These are phyloP conservation scores for Tolypocladium endophyticum DNA, from an alignment of 2,329 filamentous ascomycete species.

Conservation along the genomic window DNA sequence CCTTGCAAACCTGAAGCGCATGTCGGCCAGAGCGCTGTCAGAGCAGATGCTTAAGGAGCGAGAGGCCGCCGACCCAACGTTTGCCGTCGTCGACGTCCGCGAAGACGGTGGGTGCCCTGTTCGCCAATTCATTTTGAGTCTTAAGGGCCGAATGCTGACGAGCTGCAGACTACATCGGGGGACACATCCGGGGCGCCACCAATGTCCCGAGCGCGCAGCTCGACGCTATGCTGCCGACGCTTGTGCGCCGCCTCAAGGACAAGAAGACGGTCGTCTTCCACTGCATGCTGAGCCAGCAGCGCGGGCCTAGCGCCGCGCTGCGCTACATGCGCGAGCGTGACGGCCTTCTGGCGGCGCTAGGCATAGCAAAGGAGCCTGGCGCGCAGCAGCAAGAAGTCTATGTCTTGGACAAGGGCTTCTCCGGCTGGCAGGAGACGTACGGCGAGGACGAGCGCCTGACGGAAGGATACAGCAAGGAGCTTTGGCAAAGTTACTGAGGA, in stretches of 20 bases:
- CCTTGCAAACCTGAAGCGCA: conserved; percentile 53
- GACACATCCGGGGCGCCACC: conserved; percentile 69
- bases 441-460: conserved; percentile 73
- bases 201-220: conserved; percentile 67
- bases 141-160: not conserved
- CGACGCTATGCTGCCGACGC: conserved; percentile 67
- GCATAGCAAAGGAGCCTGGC: conserved; percentile 14
- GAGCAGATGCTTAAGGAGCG: conserved; percentile 46
- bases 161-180: conserved; percentile 68
- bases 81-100: conserved; percentile 81
- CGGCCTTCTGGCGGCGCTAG: conserved; percentile 24
- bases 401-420: conserved; percentile 76
- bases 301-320: conserved; percentile 76
- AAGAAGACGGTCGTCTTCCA: conserved; percentile 88
- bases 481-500: conserved; percentile 57
- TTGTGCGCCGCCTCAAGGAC: conserved; percentile 66
- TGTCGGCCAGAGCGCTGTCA: conserved; percentile 60
- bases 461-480: conserved; percentile 71
- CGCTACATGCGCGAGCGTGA: conserved; percentile 66
- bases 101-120: conserved; percentile 52
- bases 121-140: not conserved
- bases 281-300: conserved; percentile 83
- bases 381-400: conserved; percentile 56
- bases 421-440: conserved; percentile 77
- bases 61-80: conserved; percentile 27